These are phyloP conservation scores for Rhizopogon sp. DNA, from an alignment of 768 basidiomycete genomes.

Conservation along the genomic window DNA sequence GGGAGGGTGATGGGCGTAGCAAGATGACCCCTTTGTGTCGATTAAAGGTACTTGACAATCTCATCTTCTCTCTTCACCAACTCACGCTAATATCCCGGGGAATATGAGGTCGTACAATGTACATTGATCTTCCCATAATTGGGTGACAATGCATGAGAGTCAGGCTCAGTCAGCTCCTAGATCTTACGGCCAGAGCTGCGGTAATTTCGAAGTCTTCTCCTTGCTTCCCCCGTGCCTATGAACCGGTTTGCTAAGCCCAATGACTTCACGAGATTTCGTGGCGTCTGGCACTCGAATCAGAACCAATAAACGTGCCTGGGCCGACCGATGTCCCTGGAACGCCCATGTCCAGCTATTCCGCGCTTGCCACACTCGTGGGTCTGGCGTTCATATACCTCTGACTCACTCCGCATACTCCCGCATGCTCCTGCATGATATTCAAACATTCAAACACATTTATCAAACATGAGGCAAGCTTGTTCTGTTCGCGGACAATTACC, in stretches of 20 bases:
- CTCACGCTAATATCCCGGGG: not conserved
- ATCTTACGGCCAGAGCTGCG: conserved; percentile 5
- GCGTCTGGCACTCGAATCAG: conserved; percentile 4
- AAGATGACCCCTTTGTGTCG: not conserved
- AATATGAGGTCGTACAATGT: conserved; percentile 2
- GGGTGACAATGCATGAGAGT: conserved; percentile 26
- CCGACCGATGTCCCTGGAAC: not conserved
- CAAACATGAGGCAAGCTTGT: conserved; percentile 9
- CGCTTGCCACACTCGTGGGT: conserved; percentile 18
- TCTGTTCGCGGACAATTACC: conserved; percentile 13
- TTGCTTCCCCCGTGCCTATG: conserved; percentile 9
- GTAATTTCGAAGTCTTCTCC: conserved; percentile 9
- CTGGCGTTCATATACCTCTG: not conserved
- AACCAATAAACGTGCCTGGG: not conserved
- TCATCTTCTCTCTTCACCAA: not conserved
- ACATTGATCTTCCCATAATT: conserved; percentile 27
- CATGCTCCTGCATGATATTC: not conserved
- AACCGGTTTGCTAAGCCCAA: conserved; percentile 2
- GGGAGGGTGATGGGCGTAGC: too few relatives aligned
- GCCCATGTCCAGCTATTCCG: not conserved
- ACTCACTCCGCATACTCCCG: not conserved
- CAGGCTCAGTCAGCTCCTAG: not conserved
- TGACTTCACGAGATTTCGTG: conserved; percentile 13
- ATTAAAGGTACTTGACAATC: not conserved
- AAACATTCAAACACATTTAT: conserved; percentile 1